Conservation (phyloP, 164 flowering plant genomes). For the Vitis amurensis region DNA sequence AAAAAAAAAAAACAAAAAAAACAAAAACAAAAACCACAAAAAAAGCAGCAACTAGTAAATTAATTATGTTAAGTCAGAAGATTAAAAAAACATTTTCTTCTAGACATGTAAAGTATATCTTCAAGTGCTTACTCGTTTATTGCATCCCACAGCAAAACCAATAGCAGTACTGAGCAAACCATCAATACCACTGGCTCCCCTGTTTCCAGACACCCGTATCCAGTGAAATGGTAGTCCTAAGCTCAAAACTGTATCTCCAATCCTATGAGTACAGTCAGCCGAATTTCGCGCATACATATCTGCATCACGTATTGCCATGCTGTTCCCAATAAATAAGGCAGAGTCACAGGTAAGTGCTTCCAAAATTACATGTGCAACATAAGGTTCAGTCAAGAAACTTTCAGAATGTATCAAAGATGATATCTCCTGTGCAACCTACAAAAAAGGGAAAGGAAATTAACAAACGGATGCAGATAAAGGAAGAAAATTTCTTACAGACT, state of each 20-base stretch:
- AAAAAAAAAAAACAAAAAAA: neutral
- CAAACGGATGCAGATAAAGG: too few species aligned
- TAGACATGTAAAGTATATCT: neutral
- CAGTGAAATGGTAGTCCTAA: conserved; percentile 42
- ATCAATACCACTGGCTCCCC: conserved; percentile 99
- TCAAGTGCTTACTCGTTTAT: conserved; percentile 57
- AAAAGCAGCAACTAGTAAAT: neutral
- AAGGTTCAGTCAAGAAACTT: conserved; percentile 75
- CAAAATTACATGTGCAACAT: conserved; percentile 60
- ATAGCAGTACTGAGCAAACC: conserved; percentile 91
- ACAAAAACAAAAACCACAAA: neutral
- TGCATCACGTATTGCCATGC: conserved; percentile 87
- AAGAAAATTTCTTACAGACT: neutral
- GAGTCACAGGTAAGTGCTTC: conserved; percentile 51
- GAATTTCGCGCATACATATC: conserved; percentile 76
- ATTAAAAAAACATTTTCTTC: neutral
- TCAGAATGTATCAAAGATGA: conserved; percentile 60
- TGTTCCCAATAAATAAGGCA: conserved; percentile 88
- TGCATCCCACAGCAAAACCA: conserved; percentile 91
- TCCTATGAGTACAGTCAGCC: conserved; percentile 24
- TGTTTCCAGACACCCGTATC: conserved; percentile 63
- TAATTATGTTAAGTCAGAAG: neutral
- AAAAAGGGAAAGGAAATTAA: conserved; percentile 1
- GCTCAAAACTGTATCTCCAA: conserved; percentile 23
- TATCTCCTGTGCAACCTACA: conserved; percentile 72